Evolutionary conservation across 768 basidiomycete genomes (phyloP), one percentile per base, ranked within the genome.

Genomic region (Mrakia blollopis): DNA sequence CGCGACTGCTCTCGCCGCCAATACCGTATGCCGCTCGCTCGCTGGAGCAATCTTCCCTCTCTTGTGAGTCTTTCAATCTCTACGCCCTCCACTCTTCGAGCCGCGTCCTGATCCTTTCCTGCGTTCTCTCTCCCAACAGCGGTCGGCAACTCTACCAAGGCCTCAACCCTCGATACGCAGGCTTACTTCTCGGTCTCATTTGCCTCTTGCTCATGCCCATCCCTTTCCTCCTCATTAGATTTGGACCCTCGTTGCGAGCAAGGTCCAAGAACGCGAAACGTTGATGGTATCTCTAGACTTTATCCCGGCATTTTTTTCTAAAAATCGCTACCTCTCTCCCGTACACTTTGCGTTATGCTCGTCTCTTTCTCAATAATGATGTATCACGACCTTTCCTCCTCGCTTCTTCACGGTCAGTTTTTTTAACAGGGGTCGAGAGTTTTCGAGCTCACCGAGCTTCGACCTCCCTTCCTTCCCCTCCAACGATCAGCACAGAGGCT

Each of bases 1-100:
- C 21, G 85, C 85, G 50, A 83, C 83, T 21, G 85, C 85, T 18
- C 79, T 86, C 9, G 83, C 85, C 0, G 82, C 83, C 8, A 82
- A 81, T 39, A 82, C 83, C 28, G 82, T 84, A 72, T 75, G 79
- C 30, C 80, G 83, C 77, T 83, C 83, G 1, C 21, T 80, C 21
- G 35, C 37, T 25, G 65, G 65, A 21, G 65, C 65, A 0, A 37
- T 35, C 9, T 68, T 68, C 37, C 65, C 65, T n/a, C 65, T 68
- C 21, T 68, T 57, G 57, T 57, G 57, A 57, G 57, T 28, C 13
- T 13, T 25, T 28, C 8, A 57, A 25, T n/a, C n/a, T n/a, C n/a
- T n/a, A n/a, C n/a, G 57, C 2, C 23, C 5, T 6, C 57, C n/a
- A 13, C 7, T 13, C 25, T 5, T 13, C 28, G 25, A 57, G 23